phyloP scores from a whole-genome alignment of 2,329 filamentous ascomycete species.

The Tolypocladium sp. region DNA sequence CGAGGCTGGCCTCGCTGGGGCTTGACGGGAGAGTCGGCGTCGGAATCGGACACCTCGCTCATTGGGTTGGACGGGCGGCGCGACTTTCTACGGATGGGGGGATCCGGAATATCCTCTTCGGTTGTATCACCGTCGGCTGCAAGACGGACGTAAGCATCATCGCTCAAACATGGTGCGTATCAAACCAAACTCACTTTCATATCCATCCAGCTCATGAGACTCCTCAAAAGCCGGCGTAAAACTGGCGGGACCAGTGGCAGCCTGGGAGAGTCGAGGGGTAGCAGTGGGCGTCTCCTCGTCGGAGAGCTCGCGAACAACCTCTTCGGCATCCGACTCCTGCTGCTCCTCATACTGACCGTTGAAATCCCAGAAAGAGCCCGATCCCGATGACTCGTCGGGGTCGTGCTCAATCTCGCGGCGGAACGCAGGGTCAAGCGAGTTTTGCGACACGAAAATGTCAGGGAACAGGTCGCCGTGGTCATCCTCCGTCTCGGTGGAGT shows the following conservation, averaged over 20 bases:
- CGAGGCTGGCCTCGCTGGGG: constrained; percentile 42
- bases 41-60: constrained; percentile 40
- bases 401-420: constrained; percentile 66
- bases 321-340: constrained; percentile 32
- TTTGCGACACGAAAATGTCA: constrained; percentile 71
- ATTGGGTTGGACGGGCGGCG: constrained; percentile 26
- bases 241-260: constrained; percentile 11
- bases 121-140: constrained; percentile 53
- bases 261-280: constrained; percentile 27
- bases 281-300: constrained; percentile 33
- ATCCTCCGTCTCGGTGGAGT: constrained; percentile 54
- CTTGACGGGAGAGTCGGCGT: constrained; percentile 36
- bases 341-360: constrained; percentile 34
- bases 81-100: constrained; percentile 37
- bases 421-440: constrained; percentile 61
- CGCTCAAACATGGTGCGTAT: constrained; percentile 1
- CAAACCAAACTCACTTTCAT: constrained; percentile 44
- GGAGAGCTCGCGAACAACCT: constrained; percentile 24
- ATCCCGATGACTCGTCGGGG: constrained; percentile 47
- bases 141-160: constrained; percentile 23
- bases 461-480: constrained; percentile 60
- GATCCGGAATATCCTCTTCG: constrained; percentile 48
- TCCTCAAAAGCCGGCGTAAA: constrained; percentile 22
- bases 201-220: constrained; percentile 41
- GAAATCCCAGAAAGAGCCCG: constrained; percentile 56